Evolutionary conservation across 495 filamentous ascomycete species (phyloP).

Genomic region (Penicillium macrosclerotiorum): DNA sequence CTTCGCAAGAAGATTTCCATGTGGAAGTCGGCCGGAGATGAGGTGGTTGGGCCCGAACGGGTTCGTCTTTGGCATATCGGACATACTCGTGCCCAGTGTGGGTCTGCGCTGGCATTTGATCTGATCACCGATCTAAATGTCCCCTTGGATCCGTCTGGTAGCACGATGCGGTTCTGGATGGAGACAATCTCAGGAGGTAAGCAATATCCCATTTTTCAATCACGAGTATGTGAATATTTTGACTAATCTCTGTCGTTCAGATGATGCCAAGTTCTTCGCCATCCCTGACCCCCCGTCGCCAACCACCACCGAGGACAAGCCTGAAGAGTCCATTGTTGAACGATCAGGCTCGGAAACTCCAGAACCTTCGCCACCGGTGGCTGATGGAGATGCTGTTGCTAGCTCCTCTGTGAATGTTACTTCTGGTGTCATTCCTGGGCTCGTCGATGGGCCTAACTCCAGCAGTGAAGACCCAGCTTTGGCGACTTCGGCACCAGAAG

Average conservation of each 20-base stretch:
- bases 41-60: constrained; percentile 29
- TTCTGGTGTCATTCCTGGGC: background rate
- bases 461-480: background rate
- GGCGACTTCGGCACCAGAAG: constrained; percentile 13
- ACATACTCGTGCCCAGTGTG: constrained; percentile 34
- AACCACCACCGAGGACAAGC: constrained; percentile 30
- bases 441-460: background rate
- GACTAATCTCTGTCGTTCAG: constrained; percentile 12
- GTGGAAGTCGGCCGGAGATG: constrained; percentile 26
- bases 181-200: constrained; percentile 41
- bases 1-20: constrained; percentile 44
- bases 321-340: constrained; percentile 35
- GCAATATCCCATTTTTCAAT: constrained; percentile 1
- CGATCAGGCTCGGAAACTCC: constrained; percentile 21
- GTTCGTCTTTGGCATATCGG: constrained; percentile 47
- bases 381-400: constrained; percentile 31
- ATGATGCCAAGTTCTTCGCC: constrained; percentile 43
- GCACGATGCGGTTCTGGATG: constrained; percentile 42
- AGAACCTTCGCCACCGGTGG: constrained; percentile 12
- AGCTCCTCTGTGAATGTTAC: constrained; percentile 28
- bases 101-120: constrained; percentile 35
- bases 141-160: constrained; percentile 28
- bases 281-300: constrained; percentile 37
- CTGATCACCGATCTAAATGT: constrained; percentile 36
- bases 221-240: background rate